Base-by-base conservation (phyloP, 164 flowering plant species). In the Pachysandra terminalis region DNA sequence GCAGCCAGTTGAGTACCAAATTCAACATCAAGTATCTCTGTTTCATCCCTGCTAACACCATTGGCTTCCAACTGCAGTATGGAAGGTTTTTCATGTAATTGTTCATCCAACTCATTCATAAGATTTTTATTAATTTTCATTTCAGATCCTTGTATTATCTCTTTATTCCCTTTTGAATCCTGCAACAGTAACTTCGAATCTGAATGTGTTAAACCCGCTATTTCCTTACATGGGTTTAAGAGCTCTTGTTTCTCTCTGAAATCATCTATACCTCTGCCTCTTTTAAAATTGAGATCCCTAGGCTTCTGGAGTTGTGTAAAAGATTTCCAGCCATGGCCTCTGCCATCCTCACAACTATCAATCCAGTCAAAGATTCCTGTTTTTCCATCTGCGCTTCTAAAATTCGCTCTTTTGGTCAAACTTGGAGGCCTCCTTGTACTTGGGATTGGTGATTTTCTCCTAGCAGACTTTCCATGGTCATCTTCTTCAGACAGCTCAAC, bases 1-100 rank as follows among this genome's bases (percentile, higher is more conserved):
- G 97, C 97, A 77, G 98, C 98, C 83, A 87, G 63, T 72, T 95
- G 98, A 67, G 97, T 95, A 75, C 88, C 96, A 76, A 80, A 53
- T 57, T 97, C 96, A 25, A 89, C 84, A 76, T 81, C 66, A 48
- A 54, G 64, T 57, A 67, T 55, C 1, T 73, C 88, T 19, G 49
- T 77, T 25, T 55, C 17, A 65, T 67, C 67, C n/a, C 13, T 67
- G 1, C 40, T 48, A 64, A 25, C 24, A 65, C 35, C 65, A 76
- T 23, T 59, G 56, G 56, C 69, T 58, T 72, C 80, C 59, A 61
- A 27, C 51, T 55, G 57, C 57, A 70, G 73, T 57, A 35, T 75
- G 45, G 71, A 35, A 54, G 63, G 16, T 22, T 73, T 77, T 35
- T 19, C 63, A 65, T 71, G 70, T 49, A 64, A 9, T 70, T 78